phyloP scores from a whole-genome alignment of 345 rosid species.

The Sisymbrium altissimum region DNA sequence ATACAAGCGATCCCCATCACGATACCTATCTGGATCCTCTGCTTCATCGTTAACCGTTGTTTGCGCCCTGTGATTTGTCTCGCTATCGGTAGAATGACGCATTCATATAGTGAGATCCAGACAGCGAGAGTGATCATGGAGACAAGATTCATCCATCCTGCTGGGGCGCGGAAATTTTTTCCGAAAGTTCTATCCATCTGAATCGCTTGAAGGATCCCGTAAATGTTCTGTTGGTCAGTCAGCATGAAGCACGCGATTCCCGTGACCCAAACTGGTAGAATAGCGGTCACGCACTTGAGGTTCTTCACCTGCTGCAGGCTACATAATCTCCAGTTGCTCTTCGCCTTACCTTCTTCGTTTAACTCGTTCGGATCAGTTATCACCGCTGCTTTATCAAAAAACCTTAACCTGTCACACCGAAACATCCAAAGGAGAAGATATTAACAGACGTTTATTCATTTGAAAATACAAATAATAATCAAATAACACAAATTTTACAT shows the following conservation, averaged over 20 bases:
- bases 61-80: conserved; percentile 32
- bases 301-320: conserved; percentile 62
- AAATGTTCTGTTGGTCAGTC: conserved; percentile 61
- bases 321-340: conserved; percentile 54
- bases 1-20: conserved; percentile 49
- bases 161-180: conserved; percentile 44
- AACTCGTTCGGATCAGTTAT: conserved; percentile 46
- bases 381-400: conserved; percentile 56
- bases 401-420: conserved; percentile 33
- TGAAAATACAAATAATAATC: too few relatives aligned
- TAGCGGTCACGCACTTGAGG: conserved; percentile 45
- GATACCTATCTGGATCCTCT: conserved; percentile 56
- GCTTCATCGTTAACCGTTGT: conserved; percentile 43
- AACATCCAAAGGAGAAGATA: conserved; percentile 13
- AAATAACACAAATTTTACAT: too few relatives aligned
- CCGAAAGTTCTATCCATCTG: conserved; percentile 47
- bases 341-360: conserved; percentile 41
- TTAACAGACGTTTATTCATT: conserved; percentile 34
- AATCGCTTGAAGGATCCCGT: conserved; percentile 61
- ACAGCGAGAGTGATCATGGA: conserved; percentile 59
- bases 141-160: conserved; percentile 63
- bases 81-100: conserved; percentile 36
- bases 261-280: conserved; percentile 58
- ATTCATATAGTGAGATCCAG: conserved; percentile 65
- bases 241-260: conserved; percentile 61